Evolutionary conservation across 441 rosid species (phyloP).

Genomic region (Erodium trifolium): DNA sequence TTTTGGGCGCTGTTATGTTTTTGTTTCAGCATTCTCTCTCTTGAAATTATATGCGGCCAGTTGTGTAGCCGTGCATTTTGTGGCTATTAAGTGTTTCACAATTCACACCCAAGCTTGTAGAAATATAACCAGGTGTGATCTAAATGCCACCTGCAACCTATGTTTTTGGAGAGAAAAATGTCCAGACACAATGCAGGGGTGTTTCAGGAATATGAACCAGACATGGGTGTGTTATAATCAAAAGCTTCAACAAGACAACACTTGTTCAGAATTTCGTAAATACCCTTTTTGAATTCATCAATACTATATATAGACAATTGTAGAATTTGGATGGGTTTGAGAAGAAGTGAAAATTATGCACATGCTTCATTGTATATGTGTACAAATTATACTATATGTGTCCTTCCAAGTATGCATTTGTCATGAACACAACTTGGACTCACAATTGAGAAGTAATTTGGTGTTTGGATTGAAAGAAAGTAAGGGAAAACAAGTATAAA

Average conservation of each 20-base stretch:
- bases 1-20: not conserved
- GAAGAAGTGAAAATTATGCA: not conserved
- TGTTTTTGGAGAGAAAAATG: not conserved
- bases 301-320: not conserved
- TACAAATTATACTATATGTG: not conserved
- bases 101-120: no score
- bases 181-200: not conserved
- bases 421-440: no score
- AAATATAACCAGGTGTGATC: not conserved
- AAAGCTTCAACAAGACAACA: not conserved
- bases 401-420: not conserved
- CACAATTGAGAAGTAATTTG: no score
- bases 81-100: slow-evolving; percentile 1
- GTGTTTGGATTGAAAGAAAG: not conserved
- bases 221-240: not conserved
- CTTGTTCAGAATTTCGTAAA: not conserved
- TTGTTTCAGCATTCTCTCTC: not conserved
- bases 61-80: not conserved
- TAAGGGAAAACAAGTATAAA: slow-evolving; percentile 37
- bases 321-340: not conserved
- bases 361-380: not conserved
- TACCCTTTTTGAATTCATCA: not conserved
- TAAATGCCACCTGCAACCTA: not conserved
- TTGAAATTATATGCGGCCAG: not conserved
- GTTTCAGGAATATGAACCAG: not conserved